Base-by-base conservation (phyloP, 371 early-diverging fungal species). In the Blyttiomyces sp. region DNA sequence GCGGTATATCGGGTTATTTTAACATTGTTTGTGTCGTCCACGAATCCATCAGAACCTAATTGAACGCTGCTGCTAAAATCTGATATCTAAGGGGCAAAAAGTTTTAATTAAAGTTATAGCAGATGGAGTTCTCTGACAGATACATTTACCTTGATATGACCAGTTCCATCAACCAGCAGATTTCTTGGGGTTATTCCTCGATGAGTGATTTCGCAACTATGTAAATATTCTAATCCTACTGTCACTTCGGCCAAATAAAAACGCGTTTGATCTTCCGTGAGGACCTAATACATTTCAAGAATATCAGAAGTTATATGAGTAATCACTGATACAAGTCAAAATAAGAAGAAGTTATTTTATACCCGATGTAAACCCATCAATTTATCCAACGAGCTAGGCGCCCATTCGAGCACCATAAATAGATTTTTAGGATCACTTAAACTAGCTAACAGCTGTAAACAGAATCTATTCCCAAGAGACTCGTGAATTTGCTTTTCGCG, bases 231-330 rank as follows among this genome's bases (percentile, higher is more conserved):
- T 44, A 92, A 69, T 26, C 86, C 91, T 31, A 76, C 80, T n/a
- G 88, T 71, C 11, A 91, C 62, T 73, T 92, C 92, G 39, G 92
- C 91, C 42, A 85, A 81, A 83, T 88, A 88, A 64, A 90, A 89
- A 44, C 83, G 74, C 33, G 90, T 77, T 23, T 83, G 82, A 61
- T 86, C 84, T 64, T 92, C 92, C 7, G 77, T 76, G 66, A 91
- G 86, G 11, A 71, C 52, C 46, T 46, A 11, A 27, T 39, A n/a
- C 39, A 39, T 13, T 49, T 16, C 9, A 27, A 9, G 46, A 46
- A 0, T 0, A 6, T 0, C 51, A 0, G 26, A 3, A 5, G 56
- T 21, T 19, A 3, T 53, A 16, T 24, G 49, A 17, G 42, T n/a
- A 49, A 49, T 2, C 19, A 28, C 31, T 11, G n/a, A 6, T 27